These are phyloP conservation scores for Friedmanniomyces endolithicus DNA, from an alignment of 495 filamentous ascomycete species.

Conservation along the genomic window DNA sequence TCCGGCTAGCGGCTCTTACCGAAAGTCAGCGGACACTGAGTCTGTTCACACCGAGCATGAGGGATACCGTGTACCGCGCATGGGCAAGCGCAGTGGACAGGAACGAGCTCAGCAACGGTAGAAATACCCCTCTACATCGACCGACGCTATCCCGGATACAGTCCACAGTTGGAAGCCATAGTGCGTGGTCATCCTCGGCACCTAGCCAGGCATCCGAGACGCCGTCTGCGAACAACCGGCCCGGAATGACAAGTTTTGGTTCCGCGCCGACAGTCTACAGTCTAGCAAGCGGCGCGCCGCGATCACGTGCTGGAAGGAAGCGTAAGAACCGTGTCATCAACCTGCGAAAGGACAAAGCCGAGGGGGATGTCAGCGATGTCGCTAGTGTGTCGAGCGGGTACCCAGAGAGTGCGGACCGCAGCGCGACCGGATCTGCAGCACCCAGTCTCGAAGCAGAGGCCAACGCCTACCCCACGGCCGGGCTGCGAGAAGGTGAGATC, in stretches of 20 bases:
- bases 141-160: constrained; percentile 28
- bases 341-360: constrained; percentile 49
- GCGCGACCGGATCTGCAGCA: constrained; percentile 34
- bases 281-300: constrained; percentile 50
- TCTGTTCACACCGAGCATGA: constrained; percentile 69
- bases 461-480: constrained; percentile 33
- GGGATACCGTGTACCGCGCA: constrained; percentile 76
- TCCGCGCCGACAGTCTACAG: constrained; percentile 44
- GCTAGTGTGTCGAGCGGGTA: constrained; percentile 21
- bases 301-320: constrained; percentile 53
- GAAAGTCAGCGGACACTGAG: constrained; percentile 79
- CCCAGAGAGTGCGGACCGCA: constrained; percentile 31
- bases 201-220: constrained; percentile 32
- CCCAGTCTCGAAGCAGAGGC: constrained; percentile 30
- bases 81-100: constrained; percentile 76
- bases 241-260: constrained; percentile 16
- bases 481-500: constrained; percentile 41
- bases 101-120: constrained; percentile 40
- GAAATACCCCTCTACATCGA: constrained; percentile 26
- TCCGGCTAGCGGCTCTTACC: constrained; percentile 60
- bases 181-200: constrained; percentile 18
- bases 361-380: constrained; percentile 19
- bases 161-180: constrained; percentile 23
- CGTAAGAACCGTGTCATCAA: constrained; percentile 93
- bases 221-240: constrained; percentile 35